Evolutionary conservation across 108 stramenopile species (phyloP).

Genomic region (Skeletonema grethae): DNA sequence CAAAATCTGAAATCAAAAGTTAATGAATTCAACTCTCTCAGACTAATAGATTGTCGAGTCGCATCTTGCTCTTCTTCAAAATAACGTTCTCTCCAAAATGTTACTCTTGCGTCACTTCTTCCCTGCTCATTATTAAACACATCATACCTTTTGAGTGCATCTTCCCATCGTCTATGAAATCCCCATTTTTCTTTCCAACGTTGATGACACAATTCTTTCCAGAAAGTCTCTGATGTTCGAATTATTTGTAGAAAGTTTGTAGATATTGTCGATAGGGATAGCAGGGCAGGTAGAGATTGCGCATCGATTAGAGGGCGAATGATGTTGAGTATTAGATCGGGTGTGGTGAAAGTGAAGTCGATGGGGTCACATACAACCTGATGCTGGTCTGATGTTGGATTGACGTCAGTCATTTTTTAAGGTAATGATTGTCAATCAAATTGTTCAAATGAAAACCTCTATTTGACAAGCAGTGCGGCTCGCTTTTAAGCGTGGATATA

Average conservation of each 20-base stretch:
- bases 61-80: constrained; percentile 27
- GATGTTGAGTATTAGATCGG: constrained; percentile 19
- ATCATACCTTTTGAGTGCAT: constrained; percentile 10
- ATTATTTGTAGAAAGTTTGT: constrained; percentile 15
- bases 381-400: background rate
- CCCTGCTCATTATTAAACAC: background rate
- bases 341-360: constrained; percentile 6
- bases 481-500: too few species aligned
- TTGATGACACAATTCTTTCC: constrained; percentile 28
- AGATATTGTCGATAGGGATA: constrained; percentile 17
- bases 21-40: constrained; percentile 61
- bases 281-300: constrained; percentile 4
- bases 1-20: constrained; percentile 40
- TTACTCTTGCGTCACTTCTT: background rate
- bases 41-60: constrained; percentile 27
- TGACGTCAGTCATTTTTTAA: background rate
- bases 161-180: constrained; percentile 34
- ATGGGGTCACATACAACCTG: constrained; percentile 1
- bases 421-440: too few species aligned
- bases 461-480: too few species aligned
- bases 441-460: too few species aligned
- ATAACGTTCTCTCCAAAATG: constrained; percentile 29
- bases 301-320: constrained; percentile 21
- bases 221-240: constrained; percentile 18
- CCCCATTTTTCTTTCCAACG: constrained; percentile 38